Conservation (phyloP, 1,139 yeast species). For the Torulaspora globosa region DNA sequence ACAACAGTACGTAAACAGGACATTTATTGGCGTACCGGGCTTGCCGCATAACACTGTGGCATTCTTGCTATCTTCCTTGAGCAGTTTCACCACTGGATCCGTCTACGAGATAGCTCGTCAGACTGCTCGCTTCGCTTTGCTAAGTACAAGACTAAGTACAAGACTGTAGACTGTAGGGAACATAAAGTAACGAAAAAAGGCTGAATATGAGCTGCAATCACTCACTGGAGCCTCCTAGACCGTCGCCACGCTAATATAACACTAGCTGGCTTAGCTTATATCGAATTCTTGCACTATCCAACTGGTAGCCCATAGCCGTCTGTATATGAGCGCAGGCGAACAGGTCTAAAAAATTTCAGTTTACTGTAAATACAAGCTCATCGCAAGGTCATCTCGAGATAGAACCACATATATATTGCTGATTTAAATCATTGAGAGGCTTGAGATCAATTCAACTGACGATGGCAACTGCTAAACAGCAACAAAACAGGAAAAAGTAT, state of each 20-base stretch:
- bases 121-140: not conserved
- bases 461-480: conserved; percentile 27
- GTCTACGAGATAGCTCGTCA: not conserved
- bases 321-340: not conserved
- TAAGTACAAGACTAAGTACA: not conserved
- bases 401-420: not conserved
- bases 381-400: conserved; percentile 6
- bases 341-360: conserved; percentile 6
- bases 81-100: conserved; percentile 1
- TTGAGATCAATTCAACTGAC: not conserved
- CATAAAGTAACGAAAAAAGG: no score
- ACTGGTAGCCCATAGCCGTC: no score
- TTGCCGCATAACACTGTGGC: conserved; percentile 1
- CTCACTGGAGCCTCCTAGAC: no score
- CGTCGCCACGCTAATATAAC: no score
- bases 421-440: not conserved
- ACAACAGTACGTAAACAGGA: no score
- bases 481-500: conserved; percentile 29
- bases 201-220: no score
- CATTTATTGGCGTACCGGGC: no score
- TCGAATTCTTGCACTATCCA: no score
- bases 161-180: not conserved
- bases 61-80: not conserved
- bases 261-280: no score
- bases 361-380: not conserved